These are phyloP conservation scores for Candida glaebosa DNA, from an alignment of 805 yeast genomes.

Conservation along the genomic window DNA sequence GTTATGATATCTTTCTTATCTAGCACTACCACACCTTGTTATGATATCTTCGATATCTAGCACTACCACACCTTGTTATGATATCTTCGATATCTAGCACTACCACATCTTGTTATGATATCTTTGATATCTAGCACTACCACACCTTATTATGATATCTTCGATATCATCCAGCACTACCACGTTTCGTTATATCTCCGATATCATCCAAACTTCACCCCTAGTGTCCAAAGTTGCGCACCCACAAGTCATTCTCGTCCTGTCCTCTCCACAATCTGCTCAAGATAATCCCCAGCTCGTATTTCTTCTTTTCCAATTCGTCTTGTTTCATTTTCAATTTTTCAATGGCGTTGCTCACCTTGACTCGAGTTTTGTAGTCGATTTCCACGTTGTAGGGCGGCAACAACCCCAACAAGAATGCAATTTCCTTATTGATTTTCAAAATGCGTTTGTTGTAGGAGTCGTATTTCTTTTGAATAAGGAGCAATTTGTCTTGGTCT, in stretches of 20 bases:
- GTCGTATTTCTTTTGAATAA: slow-evolving; percentile 34
- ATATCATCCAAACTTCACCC: background rate
- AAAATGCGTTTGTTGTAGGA: slow-evolving; percentile 26
- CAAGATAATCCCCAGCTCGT: slow-evolving; percentile 37
- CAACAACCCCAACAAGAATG: slow-evolving; percentile 33
- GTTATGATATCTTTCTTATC: background rate
- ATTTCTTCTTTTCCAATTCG: slow-evolving; percentile 39
- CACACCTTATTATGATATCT: background rate
- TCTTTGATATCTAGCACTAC: background rate
- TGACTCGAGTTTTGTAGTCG: slow-evolving; percentile 38
- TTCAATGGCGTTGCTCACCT: slow-evolving; percentile 38
- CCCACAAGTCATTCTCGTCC: slow-evolving; percentile 43
- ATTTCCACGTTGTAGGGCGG: slow-evolving; percentile 44
- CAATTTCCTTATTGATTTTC: slow-evolving; percentile 39
- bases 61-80: too few species aligned
- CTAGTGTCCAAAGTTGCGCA: slow-evolving; percentile 18
- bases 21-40: too few species aligned
- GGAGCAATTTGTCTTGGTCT: slow-evolving; percentile 14
- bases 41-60: too few species aligned
- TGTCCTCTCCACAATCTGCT: slow-evolving; percentile 42
- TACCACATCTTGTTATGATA: background rate
- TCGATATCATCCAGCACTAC: background rate
- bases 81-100: background rate
- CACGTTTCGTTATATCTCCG: background rate
- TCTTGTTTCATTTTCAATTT: slow-evolving; percentile 37